phyloP scores from a whole-genome alignment of 495 filamentous ascomycete genomes.

The Aspergillus baeticus region DNA sequence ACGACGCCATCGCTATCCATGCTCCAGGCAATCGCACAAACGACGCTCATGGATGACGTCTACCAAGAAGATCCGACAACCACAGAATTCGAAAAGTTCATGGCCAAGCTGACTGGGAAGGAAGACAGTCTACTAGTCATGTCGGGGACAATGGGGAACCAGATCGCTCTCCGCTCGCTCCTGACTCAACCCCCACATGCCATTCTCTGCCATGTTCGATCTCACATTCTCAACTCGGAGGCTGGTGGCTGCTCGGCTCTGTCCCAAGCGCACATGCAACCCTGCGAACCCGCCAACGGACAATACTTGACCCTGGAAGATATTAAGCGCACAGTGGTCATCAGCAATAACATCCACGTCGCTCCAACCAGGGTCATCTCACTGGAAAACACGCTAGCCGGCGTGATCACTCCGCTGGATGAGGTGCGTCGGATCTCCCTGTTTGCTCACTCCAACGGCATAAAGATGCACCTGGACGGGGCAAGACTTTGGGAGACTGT shows the following conservation, averaged over 20 bases:
- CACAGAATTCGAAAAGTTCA: conserved; percentile 58
- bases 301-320: no score
- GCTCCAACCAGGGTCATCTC: no score
- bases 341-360: no score
- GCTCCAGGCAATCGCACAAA: conserved; percentile 54
- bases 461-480: conserved; percentile 73
- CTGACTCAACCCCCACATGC: no score
- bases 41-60: conserved; percentile 67
- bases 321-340: no score
- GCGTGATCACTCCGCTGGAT: conserved; percentile 51
- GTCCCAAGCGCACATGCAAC: no score
- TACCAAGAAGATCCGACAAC: conserved; percentile 73
- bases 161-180: conserved; percentile 35
- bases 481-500: conserved; percentile 73
- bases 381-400: no score
- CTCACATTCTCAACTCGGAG: no score
- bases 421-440: conserved; percentile 59
- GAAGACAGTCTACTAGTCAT: conserved; percentile 65
- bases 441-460: conserved; percentile 59
- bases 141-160: conserved; percentile 73
- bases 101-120: conserved; percentile 64
- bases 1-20: conserved; percentile 73
- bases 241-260: no score
- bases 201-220: no score
- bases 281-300: no score